These are phyloP conservation scores for Trichoderma parareesei DNA, from an alignment of 495 filamentous ascomycete species.

Conservation along the genomic window DNA sequence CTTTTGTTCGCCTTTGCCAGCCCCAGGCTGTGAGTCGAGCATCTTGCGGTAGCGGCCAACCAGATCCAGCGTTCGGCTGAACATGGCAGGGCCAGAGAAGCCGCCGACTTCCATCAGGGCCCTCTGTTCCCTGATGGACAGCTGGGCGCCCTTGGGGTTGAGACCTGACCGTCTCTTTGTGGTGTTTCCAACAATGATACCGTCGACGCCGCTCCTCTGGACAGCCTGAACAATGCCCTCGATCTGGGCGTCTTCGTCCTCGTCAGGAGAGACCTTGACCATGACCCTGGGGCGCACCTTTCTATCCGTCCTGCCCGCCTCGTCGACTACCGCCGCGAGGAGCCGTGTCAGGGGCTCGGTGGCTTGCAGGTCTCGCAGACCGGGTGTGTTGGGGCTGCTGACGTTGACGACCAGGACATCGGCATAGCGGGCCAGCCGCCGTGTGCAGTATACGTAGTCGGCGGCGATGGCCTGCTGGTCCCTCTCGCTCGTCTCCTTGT, in stretches of 20 bases:
- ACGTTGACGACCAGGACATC: constrained; percentile 96
- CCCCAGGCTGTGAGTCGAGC: constrained; percentile 49
- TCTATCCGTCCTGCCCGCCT: constrained; percentile 55
- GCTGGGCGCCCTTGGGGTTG: constrained; percentile 52
- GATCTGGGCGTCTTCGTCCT: constrained; percentile 74
- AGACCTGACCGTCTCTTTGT: constrained; percentile 71
- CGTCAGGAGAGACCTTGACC: constrained; percentile 96
- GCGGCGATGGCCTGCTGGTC: constrained; percentile 74
- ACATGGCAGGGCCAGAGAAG: constrained; percentile 82
- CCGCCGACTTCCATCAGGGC: constrained; percentile 72
- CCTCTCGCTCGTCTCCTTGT: constrained; percentile 74
- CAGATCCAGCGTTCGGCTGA: constrained; percentile 64
- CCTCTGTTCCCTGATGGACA: constrained; percentile 57
- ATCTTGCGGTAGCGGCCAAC: constrained; percentile 70
- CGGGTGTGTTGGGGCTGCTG: constrained; percentile 91
- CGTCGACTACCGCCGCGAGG: constrained; percentile 71
- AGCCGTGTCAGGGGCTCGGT: constrained; percentile 72
- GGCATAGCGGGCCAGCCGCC: constrained; percentile 72
- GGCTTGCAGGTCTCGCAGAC: constrained; percentile 75
- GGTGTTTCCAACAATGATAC: constrained; percentile 96
- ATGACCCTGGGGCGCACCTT: constrained; percentile 75
- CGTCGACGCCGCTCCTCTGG: constrained; percentile 76
- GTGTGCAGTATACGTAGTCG: constrained; percentile 83
- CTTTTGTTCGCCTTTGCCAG: constrained; percentile 44
- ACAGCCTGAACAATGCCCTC: constrained; percentile 82